Percentiles rank a stretch among this genome's conserved stretches.
Evolutionary conservation across 1,139 yeast genomes (phyloP).

Genomic region (Sugiyamaella neomexicana): DNA sequence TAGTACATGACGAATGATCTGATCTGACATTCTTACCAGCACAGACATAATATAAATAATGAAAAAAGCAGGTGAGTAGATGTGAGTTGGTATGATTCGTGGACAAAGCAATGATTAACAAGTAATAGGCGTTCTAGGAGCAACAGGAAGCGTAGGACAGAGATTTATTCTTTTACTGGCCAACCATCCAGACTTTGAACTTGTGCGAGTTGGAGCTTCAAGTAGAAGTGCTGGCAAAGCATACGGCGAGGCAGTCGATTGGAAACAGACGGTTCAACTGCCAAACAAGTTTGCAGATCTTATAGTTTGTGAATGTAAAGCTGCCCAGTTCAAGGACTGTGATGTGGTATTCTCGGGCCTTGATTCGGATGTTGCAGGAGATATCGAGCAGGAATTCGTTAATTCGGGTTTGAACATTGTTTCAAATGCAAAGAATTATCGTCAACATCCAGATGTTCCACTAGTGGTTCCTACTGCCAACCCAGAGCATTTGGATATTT

Average conservation of each 20-base stretch:
- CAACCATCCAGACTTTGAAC: conserved; percentile 85
- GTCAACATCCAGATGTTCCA: conserved; percentile 87
- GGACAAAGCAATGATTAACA: background rate
- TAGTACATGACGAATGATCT: background rate
- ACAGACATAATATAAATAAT: background rate
- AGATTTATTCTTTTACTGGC: conserved; percentile 83
- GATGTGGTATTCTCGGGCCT: conserved; percentile 94
- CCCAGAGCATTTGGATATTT: conserved; percentile 84
- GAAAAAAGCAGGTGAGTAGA: conserved; percentile 14
- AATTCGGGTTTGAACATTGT: conserved; percentile 80
- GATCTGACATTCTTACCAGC: too few species aligned
- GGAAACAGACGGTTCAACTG: conserved; percentile 89
- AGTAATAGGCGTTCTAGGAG: conserved; percentile 82
- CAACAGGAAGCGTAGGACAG: conserved; percentile 98
- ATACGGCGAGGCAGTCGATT: conserved; percentile 80
- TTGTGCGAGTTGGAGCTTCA: conserved; percentile 88
- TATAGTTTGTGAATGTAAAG: conserved; percentile 73
- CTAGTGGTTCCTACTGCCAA: conserved; percentile 93
- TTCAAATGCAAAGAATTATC: conserved; percentile 94
- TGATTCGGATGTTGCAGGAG: conserved; percentile 92
- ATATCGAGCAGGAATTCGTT: conserved; percentile 79
- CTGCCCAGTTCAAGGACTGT: conserved; percentile 78
- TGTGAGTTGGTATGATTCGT: too few species aligned
- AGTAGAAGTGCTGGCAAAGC: conserved; percentile 89
- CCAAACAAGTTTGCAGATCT: conserved; percentile 67